A percentile compares a stretch with the other conserved stretches of the same genome.
phyloP scores from a whole-genome alignment of 805 yeast genomes.

The Saccharomyces kudriavzevii region DNA sequence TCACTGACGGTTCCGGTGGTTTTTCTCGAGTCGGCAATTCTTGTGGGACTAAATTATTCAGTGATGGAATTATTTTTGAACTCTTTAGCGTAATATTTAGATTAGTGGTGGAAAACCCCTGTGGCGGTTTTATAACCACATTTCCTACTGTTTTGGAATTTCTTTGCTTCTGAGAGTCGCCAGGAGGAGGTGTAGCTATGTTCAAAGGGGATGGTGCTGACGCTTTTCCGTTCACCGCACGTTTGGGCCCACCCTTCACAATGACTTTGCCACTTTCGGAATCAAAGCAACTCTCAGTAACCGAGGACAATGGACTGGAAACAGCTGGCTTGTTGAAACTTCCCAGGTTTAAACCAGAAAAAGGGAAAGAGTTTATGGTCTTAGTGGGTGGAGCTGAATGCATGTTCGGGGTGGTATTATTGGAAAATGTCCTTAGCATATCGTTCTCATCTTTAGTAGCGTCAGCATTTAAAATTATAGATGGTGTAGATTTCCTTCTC shows the following conservation, averaged over 20 bases:
- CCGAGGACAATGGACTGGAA: constrained; percentile 14
- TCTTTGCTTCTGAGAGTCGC: background rate
- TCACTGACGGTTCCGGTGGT: background rate
- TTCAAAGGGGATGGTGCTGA: background rate
- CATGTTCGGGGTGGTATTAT: background rate
- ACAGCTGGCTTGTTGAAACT: constrained; percentile 6
- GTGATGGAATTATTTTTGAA: background rate
- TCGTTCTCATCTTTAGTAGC: constrained; percentile 5
- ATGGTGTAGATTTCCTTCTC: constrained; percentile 6
- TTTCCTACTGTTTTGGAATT: background rate
- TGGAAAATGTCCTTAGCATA: constrained; percentile 4
- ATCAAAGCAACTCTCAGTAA: constrained; percentile 6
- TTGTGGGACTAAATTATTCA: background rate
- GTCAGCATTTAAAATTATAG: background rate
- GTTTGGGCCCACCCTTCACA: background rate
- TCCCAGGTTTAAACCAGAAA: background rate
- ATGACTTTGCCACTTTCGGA: background rate
- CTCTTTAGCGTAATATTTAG: background rate
- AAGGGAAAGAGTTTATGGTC: constrained; percentile 6
- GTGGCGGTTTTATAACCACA: background rate
- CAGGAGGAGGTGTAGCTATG: background rate
- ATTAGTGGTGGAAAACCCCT: background rate
- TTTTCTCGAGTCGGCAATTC: background rate
- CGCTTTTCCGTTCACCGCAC: background rate
- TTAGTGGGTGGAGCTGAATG: constrained; percentile 10